These are phyloP conservation scores for Nelumbo lutea DNA, from an alignment of 164 flowering plant species.

Conservation along the genomic window DNA sequence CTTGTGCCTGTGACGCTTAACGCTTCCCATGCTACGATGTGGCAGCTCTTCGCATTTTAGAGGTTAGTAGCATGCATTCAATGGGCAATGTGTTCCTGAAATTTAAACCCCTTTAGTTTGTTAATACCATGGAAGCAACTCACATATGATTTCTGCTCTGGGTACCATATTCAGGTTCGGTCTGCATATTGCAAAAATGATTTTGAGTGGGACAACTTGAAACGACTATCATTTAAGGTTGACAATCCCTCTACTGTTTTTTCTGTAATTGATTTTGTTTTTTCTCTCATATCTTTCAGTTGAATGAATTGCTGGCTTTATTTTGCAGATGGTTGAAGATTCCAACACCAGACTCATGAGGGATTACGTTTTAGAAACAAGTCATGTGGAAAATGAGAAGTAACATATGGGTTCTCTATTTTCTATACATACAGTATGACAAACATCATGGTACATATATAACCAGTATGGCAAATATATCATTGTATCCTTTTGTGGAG, in stretches of 20 bases:
- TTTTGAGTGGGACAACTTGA: conserved; percentile 93
- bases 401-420: conserved; percentile 13
- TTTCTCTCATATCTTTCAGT: neutral
- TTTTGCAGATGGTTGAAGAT: conserved; percentile 63
- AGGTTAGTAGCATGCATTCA: conserved; percentile 42
- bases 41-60: conserved; percentile 77
- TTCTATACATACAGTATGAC: neutral
- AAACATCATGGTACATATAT: neutral
- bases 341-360: conserved; percentile 76
- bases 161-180: conserved; percentile 48
- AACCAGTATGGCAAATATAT: neutral
- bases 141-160: neutral
- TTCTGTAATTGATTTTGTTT: neutral
- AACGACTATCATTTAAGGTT: conserved; percentile 59
- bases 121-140: neutral
- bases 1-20: conserved; percentile 3
- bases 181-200: conserved; percentile 79
- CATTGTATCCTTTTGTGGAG: neutral
- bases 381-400: conserved; percentile 40
- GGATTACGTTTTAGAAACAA: conserved; percentile 78
- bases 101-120: neutral
- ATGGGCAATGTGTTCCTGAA: neutral
- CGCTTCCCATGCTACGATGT: neutral
- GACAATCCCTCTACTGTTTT: neutral
- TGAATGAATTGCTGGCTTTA: conserved; percentile 3